These are phyloP conservation scores for Paramyrothecium roridum DNA, from an alignment of 2,329 filamentous ascomycete species.

Conservation along the genomic window DNA sequence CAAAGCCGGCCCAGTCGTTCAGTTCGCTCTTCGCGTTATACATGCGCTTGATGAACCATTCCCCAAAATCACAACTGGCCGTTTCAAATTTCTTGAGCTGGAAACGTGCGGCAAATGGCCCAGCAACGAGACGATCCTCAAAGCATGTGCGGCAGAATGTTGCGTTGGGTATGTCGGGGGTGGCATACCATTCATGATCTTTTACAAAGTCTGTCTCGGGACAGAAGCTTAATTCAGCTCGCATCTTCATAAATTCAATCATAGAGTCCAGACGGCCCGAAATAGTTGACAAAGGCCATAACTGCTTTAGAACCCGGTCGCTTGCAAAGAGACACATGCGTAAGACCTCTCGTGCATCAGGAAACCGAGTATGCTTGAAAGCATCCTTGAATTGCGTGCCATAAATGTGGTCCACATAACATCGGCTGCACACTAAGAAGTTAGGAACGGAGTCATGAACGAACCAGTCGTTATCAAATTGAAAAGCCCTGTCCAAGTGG, in stretches of 20 bases:
- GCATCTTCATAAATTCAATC: constrained; percentile 24
- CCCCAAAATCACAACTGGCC: no score
- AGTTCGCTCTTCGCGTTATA: no score
- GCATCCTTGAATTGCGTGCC: constrained; percentile 19
- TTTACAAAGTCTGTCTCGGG: constrained; percentile 3
- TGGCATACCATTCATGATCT: constrained; percentile 28
- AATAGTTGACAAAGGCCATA: constrained; percentile 24
- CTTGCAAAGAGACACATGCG: constrained; percentile 31
- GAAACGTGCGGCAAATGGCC: constrained; percentile 25
- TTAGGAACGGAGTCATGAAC: constrained; percentile 25
- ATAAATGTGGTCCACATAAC: constrained; percentile 34
- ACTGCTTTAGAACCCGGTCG: constrained; percentile 23
- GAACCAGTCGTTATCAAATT: constrained; percentile 34
- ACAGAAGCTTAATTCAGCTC: constrained; percentile 13
- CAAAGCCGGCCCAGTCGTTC: no score
- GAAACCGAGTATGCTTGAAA: constrained; percentile 17
- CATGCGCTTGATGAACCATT: no score
- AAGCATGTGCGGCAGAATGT: constrained; percentile 36
- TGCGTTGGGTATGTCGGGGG: constrained; percentile 24
- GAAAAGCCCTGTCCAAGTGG: constrained; percentile 23
- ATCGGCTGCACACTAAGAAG: constrained; percentile 31
- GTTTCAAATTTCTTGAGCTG: no score
- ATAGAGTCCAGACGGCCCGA: constrained; percentile 20
- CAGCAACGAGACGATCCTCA: constrained; percentile 27
- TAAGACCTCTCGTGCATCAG: constrained; percentile 15